These are phyloP conservation scores for Fusarium xylarioides DNA, from an alignment of 2,329 filamentous ascomycete species.

Conservation along the genomic window DNA sequence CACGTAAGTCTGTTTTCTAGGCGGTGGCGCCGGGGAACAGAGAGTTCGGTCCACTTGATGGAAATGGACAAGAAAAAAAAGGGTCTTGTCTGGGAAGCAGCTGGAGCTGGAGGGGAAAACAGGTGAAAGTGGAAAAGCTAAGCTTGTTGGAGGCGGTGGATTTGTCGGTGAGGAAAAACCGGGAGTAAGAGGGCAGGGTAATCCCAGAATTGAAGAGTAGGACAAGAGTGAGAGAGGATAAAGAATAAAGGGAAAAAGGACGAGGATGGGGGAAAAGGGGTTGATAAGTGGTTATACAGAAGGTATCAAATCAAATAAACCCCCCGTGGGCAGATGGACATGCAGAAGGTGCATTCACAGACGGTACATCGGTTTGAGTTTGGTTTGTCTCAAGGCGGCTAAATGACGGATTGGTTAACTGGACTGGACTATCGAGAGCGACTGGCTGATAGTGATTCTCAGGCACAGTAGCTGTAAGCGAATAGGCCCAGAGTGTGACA, in stretches of 20 bases:
- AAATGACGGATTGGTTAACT: constrained; percentile 1
- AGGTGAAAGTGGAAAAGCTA: constrained; percentile 6
- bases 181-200: constrained; percentile 22
- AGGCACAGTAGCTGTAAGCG: constrained; percentile 32
- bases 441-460: constrained; percentile 29
- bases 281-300: constrained; percentile 9
- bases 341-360: background rate
- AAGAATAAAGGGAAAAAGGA: background rate
- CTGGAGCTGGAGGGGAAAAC: constrained; percentile 2
- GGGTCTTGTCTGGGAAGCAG: background rate
- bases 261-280: background rate
- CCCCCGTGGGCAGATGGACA: constrained; percentile 1
- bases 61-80: background rate
- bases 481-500: constrained; percentile 23
- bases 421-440: background rate
- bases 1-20: background rate
- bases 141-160: constrained; percentile 29
- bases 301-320: background rate
- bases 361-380: background rate
- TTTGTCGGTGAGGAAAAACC: constrained; percentile 36
- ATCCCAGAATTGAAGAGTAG: constrained; percentile 16
- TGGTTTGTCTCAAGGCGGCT: constrained; percentile 15
- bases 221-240: background rate
- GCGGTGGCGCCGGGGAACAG: constrained; percentile 35
- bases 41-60: constrained; percentile 9